phyloP scores from a whole-genome alignment of 352 stramenopile species.

The Thalassiosira ordinaria region DNA sequence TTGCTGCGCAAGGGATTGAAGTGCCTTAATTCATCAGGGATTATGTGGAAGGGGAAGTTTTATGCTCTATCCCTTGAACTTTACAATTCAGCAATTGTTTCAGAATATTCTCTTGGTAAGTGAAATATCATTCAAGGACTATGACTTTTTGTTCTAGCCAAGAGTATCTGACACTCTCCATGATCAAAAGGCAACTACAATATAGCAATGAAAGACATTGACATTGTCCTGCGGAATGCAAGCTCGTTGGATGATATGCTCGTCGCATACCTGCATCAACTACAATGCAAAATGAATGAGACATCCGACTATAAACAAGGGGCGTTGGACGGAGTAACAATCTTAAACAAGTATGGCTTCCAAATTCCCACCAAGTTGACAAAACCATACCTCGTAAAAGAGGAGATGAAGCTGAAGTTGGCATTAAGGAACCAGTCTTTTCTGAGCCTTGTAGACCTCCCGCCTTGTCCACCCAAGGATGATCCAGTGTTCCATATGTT shows the following conservation, averaged over 20 bases:
- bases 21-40: conserved; percentile 16
- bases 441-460: conserved; percentile 18
- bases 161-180: background rate
- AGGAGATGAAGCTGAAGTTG: conserved; percentile 42
- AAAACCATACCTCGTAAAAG: conserved; percentile 26
- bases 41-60: conserved; percentile 4
- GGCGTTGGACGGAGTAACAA: conserved; percentile 19
- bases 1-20: conserved; percentile 18
- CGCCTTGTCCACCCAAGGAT: conserved; percentile 16
- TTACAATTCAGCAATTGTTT: conserved; percentile 24
- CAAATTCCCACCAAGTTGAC: conserved; percentile 16
- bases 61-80: conserved; percentile 20
- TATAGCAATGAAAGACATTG: conserved; percentile 1
- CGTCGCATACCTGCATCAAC: conserved; percentile 15
- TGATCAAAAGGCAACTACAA: conserved; percentile 13
- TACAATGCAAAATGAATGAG: conserved; percentile 1
- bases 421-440: conserved; percentile 27
- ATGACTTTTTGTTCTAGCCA: background rate
- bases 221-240: conserved; percentile 13
- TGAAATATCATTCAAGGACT: background rate
- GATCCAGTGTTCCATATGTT: conserved; percentile 16
- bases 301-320: conserved; percentile 10
- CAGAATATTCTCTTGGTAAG: conserved; percentile 26
- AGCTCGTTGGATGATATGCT: conserved; percentile 26
- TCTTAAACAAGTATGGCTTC: conserved; percentile 35